These are phyloP conservation scores for Artemisia argyi DNA, from an alignment of 129 eudicot species.

Conservation along the genomic window DNA sequence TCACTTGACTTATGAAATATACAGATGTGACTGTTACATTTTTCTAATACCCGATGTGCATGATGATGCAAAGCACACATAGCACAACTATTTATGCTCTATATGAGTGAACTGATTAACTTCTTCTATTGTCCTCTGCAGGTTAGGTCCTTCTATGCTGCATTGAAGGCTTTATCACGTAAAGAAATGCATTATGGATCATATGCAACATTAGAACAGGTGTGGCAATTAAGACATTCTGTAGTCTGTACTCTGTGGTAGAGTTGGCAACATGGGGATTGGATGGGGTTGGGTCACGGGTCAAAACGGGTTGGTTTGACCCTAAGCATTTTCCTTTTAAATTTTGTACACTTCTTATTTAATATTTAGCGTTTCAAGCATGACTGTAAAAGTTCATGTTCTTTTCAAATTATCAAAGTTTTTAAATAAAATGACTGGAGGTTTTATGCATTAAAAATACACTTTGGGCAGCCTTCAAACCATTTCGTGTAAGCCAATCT, in stretches of 20 bases:
- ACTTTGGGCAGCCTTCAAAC: too few relatives aligned
- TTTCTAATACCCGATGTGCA: constrained; percentile 7
- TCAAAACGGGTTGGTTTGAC: too few relatives aligned
- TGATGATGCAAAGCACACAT: constrained; percentile 17
- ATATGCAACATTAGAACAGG: constrained; percentile 69
- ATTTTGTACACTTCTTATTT: too few relatives aligned
- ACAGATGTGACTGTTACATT: background rate
- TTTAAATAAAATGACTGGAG: too few relatives aligned
- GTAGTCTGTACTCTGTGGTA: background rate
- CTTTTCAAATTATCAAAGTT: too few relatives aligned
- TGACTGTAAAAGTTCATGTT: too few relatives aligned
- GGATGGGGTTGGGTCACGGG: too few relatives aligned
- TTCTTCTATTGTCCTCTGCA: constrained; percentile 18
- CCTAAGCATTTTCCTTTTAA: too few relatives aligned
- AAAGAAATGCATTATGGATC: constrained; percentile 73
- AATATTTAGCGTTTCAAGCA: too few relatives aligned
- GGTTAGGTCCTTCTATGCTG: constrained; percentile 58
- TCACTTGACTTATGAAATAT: background rate
- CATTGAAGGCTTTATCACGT: constrained; percentile 64
- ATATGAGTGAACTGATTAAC: constrained; percentile 1
- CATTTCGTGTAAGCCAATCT: too few relatives aligned
- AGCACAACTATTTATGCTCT: constrained; percentile 5
- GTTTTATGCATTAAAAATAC: too few relatives aligned
- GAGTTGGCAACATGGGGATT: background rate
- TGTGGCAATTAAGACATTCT: constrained; percentile 3